Conservation (phyloP, 2,329 filamentous ascomycete species). For the Fusarium chuoi region DNA sequence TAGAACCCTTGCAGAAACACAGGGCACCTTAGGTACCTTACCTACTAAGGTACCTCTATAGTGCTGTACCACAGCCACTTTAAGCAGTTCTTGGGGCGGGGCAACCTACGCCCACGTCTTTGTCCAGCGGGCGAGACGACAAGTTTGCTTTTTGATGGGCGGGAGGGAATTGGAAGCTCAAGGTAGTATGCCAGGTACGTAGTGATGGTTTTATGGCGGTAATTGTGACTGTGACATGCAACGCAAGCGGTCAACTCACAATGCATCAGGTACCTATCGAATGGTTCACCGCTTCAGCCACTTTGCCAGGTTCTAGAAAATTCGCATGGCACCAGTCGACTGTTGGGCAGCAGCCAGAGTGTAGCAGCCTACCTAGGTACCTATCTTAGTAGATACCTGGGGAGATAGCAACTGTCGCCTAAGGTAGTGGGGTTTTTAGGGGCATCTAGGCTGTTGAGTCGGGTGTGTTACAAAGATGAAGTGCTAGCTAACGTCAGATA, state of each 20-base stretch:
- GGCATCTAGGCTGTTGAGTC: not conserved
- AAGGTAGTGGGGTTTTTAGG: conserved; percentile 16
- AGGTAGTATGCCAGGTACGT: not conserved
- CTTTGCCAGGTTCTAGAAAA: conserved; percentile 30
- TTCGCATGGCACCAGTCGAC: conserved; percentile 24
- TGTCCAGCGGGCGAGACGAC: conserved; percentile 16
- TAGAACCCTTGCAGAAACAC: conserved; percentile 22
- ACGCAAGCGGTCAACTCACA: conserved; percentile 23
- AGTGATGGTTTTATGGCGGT: conserved; percentile 6
- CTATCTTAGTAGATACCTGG: not conserved
- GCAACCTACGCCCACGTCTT: conserved; percentile 33
- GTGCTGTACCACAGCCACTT: conserved; percentile 24
- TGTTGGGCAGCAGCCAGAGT: conserved; percentile 38
- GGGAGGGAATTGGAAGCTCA: not conserved
- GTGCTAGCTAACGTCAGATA: not conserved
- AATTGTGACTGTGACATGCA: not conserved
- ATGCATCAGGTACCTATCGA: conserved; percentile 3
- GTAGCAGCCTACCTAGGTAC: not conserved
- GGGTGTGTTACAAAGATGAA: not conserved
- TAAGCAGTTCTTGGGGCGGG: conserved; percentile 21
- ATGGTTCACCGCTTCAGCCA: conserved; percentile 33
- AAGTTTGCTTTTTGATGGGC: conserved; percentile 18
- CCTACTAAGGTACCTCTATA: too few relatives aligned
- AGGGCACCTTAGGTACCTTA: too few relatives aligned
- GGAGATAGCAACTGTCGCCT: conserved; percentile 8